Evolutionary conservation across 2,329 filamentous ascomycete species (phyloP), one percentile per base, ranked within the genome.

Genomic region (Ceratocystis huliohia): DNA sequence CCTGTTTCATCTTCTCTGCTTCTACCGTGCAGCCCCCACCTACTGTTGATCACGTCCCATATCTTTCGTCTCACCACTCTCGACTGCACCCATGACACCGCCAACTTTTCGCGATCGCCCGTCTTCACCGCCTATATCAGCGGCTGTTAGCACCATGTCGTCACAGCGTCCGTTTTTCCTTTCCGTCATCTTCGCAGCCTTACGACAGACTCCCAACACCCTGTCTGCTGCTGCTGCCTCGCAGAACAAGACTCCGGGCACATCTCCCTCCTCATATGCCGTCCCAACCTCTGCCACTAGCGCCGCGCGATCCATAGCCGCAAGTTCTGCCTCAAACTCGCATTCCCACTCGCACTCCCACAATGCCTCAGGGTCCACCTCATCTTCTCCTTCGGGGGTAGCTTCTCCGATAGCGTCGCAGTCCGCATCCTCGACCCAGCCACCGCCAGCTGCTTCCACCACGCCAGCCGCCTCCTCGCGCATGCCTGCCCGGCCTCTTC

Each of bases 121-220:
- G 37, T 62, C 61, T 4, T 50, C 65, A n/a, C 53, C 56, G 8
- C 45, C 53, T 28, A 56, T 64, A 28, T 28, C 62, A 28, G 28
- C 28, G 28, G 50, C 50, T 22, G 50, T 56, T 22, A 56, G 28
- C 50, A 22, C 66, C 50, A 66, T 68, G 64, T 66, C 67, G 13
- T 80, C 80, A 45, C 80, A 82, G 71, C 79, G 80, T 63, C 80
- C 81, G 61, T 82, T 79, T 73, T 82, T 83, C 75, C 79, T 83
- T 71, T 81, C 81, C 61, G 80, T 78, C 71, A 82, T 83, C 75
- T 77, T 83, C 73, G 78, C 80, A 73, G 79, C 81, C 73, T 81
- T 82, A 72, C 79, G 81, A 64, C 79, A 80, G 67, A 62, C 65
- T 10, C 56, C 79, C 79, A 71, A 72, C 75, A 13, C 74, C 77